phyloP scores from a whole-genome alignment of 108 stramenopile genomes.

The Cyclotella distinguenda region DNA sequence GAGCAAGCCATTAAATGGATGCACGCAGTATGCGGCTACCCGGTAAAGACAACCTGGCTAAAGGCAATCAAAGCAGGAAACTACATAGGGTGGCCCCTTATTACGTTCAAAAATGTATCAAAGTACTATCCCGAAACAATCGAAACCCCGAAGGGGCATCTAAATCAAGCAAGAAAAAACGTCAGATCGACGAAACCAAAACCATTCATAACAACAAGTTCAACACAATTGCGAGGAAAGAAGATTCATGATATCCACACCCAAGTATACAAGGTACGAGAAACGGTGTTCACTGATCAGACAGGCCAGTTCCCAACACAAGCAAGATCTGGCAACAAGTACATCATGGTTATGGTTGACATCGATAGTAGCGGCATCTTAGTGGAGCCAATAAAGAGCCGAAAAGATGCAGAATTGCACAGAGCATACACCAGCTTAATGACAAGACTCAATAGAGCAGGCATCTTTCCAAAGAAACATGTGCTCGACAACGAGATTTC shows the following conservation, averaged over 20 bases:
- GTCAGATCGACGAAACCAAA: slow-evolving; percentile 8
- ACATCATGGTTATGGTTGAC: slow-evolving; percentile 3
- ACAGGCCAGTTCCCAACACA: slow-evolving; percentile 11
- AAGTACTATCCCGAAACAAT: slow-evolving; percentile 12
- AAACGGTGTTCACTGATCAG: neutral
- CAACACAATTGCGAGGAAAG: neutral
- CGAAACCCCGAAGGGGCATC: slow-evolving; percentile 15
- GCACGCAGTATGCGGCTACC: slow-evolving; percentile 3
- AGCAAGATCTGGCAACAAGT: neutral
- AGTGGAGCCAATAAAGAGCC: slow-evolving; percentile 2
- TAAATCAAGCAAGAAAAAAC: neutral
- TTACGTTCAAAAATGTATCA: neutral
- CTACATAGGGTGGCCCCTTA: slow-evolving; percentile 8
- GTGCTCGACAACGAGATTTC: neutral
- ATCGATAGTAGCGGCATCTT: slow-evolving; percentile 9
- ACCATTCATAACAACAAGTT: neutral
- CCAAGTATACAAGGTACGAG: neutral
- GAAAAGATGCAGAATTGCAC: neutral
- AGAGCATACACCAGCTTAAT: slow-evolving; percentile 1
- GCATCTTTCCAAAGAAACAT: slow-evolving; percentile 10
- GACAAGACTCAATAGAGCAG: neutral
- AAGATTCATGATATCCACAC: slow-evolving; percentile 5
- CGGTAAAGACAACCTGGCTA: slow-evolving; percentile 13
- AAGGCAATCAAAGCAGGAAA: slow-evolving; percentile 18
- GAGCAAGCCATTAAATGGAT: slow-evolving; percentile 4